A percentile compares a stretch with the other conserved stretches of the same genome.
These are phyloP conservation scores for Apophysomyces sp. DNA, from an alignment of 371 early-diverging fungal genomes.

Conservation along the genomic window DNA sequence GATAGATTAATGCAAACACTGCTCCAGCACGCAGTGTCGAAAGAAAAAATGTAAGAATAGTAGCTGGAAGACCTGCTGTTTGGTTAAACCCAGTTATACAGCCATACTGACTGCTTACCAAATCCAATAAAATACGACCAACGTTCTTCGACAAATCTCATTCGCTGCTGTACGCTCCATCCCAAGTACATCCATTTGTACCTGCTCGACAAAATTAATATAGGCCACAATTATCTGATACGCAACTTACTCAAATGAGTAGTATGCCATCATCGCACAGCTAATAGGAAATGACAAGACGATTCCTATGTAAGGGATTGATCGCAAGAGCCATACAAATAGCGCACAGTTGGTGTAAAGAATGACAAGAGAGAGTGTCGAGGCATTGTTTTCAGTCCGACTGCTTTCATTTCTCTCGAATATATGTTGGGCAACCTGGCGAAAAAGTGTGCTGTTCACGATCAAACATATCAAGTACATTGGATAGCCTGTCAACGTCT, in stretches of 20 bases:
- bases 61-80: constrained; percentile 33
- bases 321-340: constrained; percentile 27
- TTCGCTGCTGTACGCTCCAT: constrained; percentile 43
- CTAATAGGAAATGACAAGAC: constrained; percentile 35
- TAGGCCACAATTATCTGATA: too few species aligned
- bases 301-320: constrained; percentile 37
- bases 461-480: constrained; percentile 42
- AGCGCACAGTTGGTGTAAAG: constrained; percentile 43
- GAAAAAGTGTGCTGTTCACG: constrained; percentile 38
- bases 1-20: constrained; percentile 49
- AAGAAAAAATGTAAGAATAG: constrained; percentile 42
- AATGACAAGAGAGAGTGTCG: constrained; percentile 30
- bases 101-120: constrained; percentile 19
- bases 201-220: constrained; percentile 13
- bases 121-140: constrained; percentile 56
- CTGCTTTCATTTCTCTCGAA: neutral
- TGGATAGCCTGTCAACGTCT: constrained; percentile 52
- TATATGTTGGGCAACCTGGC: constrained; percentile 28
- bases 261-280: constrained; percentile 47
- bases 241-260: constrained; percentile 51
- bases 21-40: constrained; percentile 42
- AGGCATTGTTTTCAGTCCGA: constrained; percentile 15
- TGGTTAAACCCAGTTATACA: neutral
- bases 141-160: constrained; percentile 43
- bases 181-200: constrained; percentile 49